Evolutionary conservation across 2,329 filamentous ascomycete genomes (phyloP).

Genomic region (Fusarium sarcochroum): DNA sequence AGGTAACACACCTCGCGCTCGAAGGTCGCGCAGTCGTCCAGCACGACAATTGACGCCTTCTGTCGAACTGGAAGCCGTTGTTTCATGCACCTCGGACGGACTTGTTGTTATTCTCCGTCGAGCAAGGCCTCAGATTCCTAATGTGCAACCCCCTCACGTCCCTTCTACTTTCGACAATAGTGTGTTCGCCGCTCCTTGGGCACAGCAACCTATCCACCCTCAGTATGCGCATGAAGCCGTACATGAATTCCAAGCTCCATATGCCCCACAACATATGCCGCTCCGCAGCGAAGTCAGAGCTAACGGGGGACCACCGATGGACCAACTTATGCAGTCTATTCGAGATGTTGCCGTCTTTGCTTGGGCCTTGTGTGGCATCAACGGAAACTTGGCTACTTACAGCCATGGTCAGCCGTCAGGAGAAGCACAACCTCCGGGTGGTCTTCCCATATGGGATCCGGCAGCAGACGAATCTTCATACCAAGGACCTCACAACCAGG

Average conservation of each 20-base stretch:
- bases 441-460: slow-evolving; percentile 49
- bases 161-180: slow-evolving; percentile 69
- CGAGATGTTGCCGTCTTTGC: slow-evolving; percentile 90
- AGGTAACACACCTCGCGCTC: slow-evolving; percentile 7
- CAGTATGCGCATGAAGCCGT: slow-evolving; percentile 56
- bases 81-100: slow-evolving; percentile 91
- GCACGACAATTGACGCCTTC: slow-evolving; percentile 54
- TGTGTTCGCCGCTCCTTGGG: slow-evolving; percentile 86
- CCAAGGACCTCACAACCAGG: slow-evolving; percentile 46
- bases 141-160: slow-evolving; percentile 63
- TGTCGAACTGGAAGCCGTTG: slow-evolving; percentile 87
- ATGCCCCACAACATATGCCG: slow-evolving; percentile 61
- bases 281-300: slow-evolving; percentile 60
- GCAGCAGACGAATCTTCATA: slow-evolving; percentile 31
- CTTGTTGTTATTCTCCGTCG: slow-evolving; percentile 84
- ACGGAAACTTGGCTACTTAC: slow-evolving; percentile 78
- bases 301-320: slow-evolving; percentile 67
- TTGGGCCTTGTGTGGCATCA: slow-evolving; percentile 86
- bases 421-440: slow-evolving; percentile 69
- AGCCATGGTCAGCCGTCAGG: slow-evolving; percentile 72
- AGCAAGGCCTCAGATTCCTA: slow-evolving; percentile 78
- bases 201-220: slow-evolving; percentile 72
- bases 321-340: slow-evolving; percentile 83
- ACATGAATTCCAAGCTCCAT: slow-evolving; percentile 49
- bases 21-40: slow-evolving; percentile 13